Conservation (phyloP, 2,329 filamentous ascomycete species). For the Periconia sp. region DNA sequence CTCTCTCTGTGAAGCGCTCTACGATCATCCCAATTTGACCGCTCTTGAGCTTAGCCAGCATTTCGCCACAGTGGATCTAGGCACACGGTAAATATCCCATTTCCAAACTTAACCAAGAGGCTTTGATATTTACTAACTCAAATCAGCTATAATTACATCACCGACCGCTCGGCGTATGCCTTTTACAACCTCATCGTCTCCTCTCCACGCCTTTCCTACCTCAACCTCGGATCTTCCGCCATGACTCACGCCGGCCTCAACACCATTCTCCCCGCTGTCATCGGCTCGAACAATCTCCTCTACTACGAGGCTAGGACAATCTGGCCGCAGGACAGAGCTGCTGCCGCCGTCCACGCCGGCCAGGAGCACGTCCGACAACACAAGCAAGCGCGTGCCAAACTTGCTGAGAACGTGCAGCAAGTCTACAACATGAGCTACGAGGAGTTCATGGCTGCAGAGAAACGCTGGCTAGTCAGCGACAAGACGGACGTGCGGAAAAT, state of each 20-base stretch:
- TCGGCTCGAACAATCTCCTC: conserved; percentile 42
- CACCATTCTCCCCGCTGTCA: conserved; percentile 36
- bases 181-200: conserved; percentile 45
- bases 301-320: conserved; percentile 49
- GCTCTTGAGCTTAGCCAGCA: conserved; percentile 55
- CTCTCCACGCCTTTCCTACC: conserved; percentile 45
- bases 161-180: conserved; percentile 43
- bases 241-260: conserved; percentile 32
- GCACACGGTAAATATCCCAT: conserved; percentile 13
- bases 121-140: neutral
- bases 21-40: conserved; percentile 43
- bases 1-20: conserved; percentile 47
- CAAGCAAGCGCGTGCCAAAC: conserved; percentile 16
- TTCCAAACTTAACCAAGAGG: neutral
- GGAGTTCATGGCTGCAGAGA: conserved; percentile 22
- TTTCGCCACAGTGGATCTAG: conserved; percentile 54
- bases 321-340: conserved; percentile 25
- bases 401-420: conserved; percentile 28
- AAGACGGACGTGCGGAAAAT: conserved; percentile 28
- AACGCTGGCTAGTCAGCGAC: conserved; percentile 28
- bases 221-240: conserved; percentile 50
- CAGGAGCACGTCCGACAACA: conserved; percentile 22
- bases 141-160: conserved; percentile 54
- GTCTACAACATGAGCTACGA: conserved; percentile 30
- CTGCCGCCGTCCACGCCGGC: conserved; percentile 21